phyloP scores from a whole-genome alignment of 2,329 filamentous ascomycete genomes.

The Knoxdaviesia capensis region DNA sequence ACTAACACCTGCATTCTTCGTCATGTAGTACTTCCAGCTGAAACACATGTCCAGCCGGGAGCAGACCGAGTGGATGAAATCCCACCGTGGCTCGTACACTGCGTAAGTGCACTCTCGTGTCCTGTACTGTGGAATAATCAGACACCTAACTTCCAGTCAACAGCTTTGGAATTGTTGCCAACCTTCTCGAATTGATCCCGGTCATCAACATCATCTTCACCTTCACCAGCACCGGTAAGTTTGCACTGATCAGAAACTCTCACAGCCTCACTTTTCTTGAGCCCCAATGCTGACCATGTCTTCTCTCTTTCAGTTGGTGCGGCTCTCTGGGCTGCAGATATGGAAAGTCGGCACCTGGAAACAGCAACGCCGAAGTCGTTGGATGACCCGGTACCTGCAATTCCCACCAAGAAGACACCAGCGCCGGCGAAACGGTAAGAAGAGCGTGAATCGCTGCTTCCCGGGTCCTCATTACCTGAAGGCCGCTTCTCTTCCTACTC shows the following conservation, averaged over 20 bases:
- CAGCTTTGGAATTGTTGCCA: conserved; percentile 57
- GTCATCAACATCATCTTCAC: conserved; percentile 66
- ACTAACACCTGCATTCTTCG: conserved; percentile 20
- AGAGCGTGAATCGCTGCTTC: too few species aligned
- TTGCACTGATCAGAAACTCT: conserved; percentile 6
- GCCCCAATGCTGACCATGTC: conserved; percentile 2
- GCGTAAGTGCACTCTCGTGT: conserved; percentile 32
- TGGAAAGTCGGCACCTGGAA: too few species aligned
- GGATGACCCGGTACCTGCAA: too few species aligned
- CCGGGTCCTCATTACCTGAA: too few species aligned
- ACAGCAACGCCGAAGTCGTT: too few species aligned
- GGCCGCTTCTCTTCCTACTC: too few species aligned
- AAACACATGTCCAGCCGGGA: conserved; percentile 58
- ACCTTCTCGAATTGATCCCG: conserved; percentile 68
- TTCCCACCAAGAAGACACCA: too few species aligned
- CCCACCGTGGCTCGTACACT: conserved; percentile 58
- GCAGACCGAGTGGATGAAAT: conserved; percentile 46
- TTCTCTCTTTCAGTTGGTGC: conserved; percentile 43
- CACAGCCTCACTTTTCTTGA: background rate
- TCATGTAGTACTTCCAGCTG: conserved; percentile 64
- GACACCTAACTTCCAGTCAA: background rate
- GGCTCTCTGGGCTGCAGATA: conserved; percentile 82
- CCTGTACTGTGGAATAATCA: background rate
- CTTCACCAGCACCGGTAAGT: conserved; percentile 63
- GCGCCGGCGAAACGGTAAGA: too few species aligned